Base-by-base conservation (phyloP, 2,329 filamentous ascomycete species). In the Helotiales sp. region DNA sequence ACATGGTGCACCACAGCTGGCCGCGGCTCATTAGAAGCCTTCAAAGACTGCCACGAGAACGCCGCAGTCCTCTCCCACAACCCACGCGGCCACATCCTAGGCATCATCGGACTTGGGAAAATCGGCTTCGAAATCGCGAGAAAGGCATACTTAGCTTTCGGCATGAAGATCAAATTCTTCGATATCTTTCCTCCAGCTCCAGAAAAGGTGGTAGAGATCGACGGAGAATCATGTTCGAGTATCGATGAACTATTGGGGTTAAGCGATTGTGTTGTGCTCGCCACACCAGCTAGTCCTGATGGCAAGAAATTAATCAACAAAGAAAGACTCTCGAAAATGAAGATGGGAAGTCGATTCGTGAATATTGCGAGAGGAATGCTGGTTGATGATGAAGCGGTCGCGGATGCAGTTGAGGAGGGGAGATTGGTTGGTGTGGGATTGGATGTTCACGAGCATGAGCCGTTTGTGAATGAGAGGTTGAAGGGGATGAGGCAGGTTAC, bases 51-150 rank as follows among this genome's bases (percentile, higher is more conserved):
- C 58, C 87, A 90, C 69, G 75, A 75, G 12, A 77, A 80, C 55
- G 82, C 85, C 1, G 84, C 86, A 0, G 76, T 78, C 5, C 76
- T 78, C 13, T 85, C 86, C 2, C 81, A 82, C 66, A 90, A 89
- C 71, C 86, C 87, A 1, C 80, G 82, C 17, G 77, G 79, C 12
- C 81, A 83, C 53, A 75, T 75, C 0, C 77, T 91, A 0, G 89
- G 87, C 0, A 79, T 91, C 27, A 80, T 92, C 25, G 89, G 89
- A 0, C 77, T 91, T 2, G 88, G 88, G 2, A 84, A 86, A 59
- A 85, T 88, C 60, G 85, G 85, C 2, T 81, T 81, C 63, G 77
- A 77, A 33, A 79, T 91, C 19, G 88, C 84, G 0, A 70, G 80
- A 48, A 88, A 86, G 64, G 82, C 80, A 0, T 70, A 73, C 25